Percentiles rank a stretch among this genome's conserved stretches.
Conservation (phyloP, 1,284 basidiomycete genomes). For the Chalciporus sp. region DNA sequence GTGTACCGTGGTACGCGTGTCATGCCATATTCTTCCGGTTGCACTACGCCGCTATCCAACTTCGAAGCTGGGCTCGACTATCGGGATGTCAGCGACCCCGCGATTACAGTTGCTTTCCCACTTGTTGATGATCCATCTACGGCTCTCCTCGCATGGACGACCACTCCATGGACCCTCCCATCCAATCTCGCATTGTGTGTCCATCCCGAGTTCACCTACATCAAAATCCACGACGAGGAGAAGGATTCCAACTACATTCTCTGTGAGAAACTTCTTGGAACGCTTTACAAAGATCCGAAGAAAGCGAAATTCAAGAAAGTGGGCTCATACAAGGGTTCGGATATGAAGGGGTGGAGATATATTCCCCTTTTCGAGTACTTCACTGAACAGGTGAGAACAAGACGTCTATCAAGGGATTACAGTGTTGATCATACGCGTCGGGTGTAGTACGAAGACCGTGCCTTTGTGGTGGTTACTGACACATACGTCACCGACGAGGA, state of each 20-base stretch:
- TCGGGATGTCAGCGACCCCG: conserved; percentile 93
- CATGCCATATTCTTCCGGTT: conserved; percentile 98
- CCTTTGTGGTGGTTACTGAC: conserved; percentile 89
- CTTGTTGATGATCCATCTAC: conserved; percentile 92
- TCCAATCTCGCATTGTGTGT: conserved; percentile 96
- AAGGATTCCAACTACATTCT: conserved; percentile 91
- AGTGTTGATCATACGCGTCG: background rate
- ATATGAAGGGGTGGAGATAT: conserved; percentile 97
- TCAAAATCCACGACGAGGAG: conserved; percentile 96
- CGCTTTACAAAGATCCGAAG: conserved; percentile 97
- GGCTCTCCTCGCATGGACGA: conserved; percentile 96
- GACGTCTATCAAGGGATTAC: background rate
- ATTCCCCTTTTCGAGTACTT: conserved; percentile 98
- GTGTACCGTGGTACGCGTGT: conserved; percentile 95
- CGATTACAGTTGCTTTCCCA: conserved; percentile 94
- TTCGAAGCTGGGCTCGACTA: conserved; percentile 97
- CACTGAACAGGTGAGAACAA: conserved; percentile 73
- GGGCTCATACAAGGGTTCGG: conserved; percentile 83
- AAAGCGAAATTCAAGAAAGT: conserved; percentile 97
- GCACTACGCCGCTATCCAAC: conserved; percentile 96
- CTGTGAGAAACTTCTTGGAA: conserved; percentile 85
- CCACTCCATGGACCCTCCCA: conserved; percentile 98
- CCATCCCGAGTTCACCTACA: conserved; percentile 93
- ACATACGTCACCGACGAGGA: conserved; percentile 93
- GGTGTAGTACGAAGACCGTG: conserved; percentile 83